A percentile compares a stretch with the other conserved stretches of the same genome.
Evolutionary conservation across 495 filamentous ascomycete species (phyloP).

Genomic region (Pyronema omphalodes): DNA sequence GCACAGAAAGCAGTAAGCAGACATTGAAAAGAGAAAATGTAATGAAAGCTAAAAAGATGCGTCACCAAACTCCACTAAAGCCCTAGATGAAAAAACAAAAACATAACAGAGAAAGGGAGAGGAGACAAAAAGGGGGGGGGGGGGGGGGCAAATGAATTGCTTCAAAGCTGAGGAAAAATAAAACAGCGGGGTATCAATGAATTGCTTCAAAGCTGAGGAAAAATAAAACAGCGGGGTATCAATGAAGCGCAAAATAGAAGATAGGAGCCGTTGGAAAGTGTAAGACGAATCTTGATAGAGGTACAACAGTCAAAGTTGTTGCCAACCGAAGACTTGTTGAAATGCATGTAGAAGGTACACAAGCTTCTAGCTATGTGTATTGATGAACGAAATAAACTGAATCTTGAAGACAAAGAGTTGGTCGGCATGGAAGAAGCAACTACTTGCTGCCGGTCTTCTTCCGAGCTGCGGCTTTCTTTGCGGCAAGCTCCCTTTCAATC

Average conservation of each 20-base stretch:
- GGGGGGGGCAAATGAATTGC: background rate
- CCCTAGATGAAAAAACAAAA: background rate
- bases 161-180: background rate
- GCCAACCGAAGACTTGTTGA: no score
- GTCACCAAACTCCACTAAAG: background rate
- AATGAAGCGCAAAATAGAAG: background rate
- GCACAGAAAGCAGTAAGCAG: background rate
- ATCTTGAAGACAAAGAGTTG: background rate
- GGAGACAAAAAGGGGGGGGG: background rate
- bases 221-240: background rate
- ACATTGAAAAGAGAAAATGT: background rate
- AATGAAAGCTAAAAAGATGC: background rate
- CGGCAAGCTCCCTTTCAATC: slow-evolving; percentile 18
- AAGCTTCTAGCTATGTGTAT: no score
- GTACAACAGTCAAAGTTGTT: no score
- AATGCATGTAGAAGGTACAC: no score
- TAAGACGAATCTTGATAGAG: no score
- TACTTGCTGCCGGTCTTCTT: slow-evolving; percentile 11
- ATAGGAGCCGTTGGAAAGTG: background rate
- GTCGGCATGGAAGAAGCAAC: background rate
- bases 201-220: background rate
- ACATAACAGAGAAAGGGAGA: background rate
- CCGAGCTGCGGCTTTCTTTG: slow-evolving; percentile 15
- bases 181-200: background rate
- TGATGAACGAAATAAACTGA: background rate